Conservation (phyloP, 257 asterid genomes). For the Nicotiana undulata region DNA sequence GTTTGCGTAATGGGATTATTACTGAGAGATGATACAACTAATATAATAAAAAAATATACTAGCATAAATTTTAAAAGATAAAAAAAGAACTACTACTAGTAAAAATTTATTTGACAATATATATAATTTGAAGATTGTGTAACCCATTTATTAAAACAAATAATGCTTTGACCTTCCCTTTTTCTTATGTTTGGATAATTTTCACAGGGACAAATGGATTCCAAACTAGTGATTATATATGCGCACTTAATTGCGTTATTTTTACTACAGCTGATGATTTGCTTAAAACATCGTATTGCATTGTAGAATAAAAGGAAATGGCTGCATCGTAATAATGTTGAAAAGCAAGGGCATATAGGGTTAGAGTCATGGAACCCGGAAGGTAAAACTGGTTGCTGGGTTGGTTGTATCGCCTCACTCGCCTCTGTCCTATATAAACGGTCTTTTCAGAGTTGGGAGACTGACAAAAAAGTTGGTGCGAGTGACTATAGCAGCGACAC, state of each 20-base stretch:
- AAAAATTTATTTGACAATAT: not conserved
- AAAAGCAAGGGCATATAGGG: not conserved
- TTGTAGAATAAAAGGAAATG: not conserved
- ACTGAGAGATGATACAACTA: not conserved
- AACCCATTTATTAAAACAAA: not conserved
- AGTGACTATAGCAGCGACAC: not conserved
- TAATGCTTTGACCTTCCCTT: not conserved
- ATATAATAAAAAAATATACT: not conserved
- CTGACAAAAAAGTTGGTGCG: not conserved
- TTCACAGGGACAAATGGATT: not conserved
- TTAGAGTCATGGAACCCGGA: not conserved
- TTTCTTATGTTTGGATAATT: not conserved
- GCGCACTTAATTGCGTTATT: not conserved
- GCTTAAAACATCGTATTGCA: not conserved
- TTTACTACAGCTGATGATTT: not conserved
- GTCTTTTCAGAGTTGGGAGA: constrained; percentile 4
- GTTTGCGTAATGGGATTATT: not conserved
- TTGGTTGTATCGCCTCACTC: constrained; percentile 16
- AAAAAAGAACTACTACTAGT: not conserved
- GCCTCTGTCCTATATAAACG: not conserved
- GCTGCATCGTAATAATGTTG: not conserved
- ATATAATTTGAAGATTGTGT: not conserved
- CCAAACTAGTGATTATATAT: not conserved
- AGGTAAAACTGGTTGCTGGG: not conserved
- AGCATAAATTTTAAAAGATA: not conserved